Evolutionary conservation across 2,329 filamentous ascomycete genomes (phyloP).

Genomic region (Fusarium sp.): DNA sequence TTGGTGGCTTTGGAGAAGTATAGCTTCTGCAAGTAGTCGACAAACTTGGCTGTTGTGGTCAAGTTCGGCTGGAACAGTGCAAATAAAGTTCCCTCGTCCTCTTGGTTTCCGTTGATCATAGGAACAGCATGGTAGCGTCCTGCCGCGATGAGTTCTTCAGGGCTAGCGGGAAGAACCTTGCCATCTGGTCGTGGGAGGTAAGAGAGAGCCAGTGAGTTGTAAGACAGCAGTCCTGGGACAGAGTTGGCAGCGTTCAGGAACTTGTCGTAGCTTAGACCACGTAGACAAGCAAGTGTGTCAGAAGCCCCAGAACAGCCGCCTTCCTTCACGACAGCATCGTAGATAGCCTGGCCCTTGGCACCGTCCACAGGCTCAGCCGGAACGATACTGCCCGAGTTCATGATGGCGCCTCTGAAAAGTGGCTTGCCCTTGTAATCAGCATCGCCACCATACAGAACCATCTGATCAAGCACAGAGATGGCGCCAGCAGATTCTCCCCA

Average conservation of each 20-base stretch:
- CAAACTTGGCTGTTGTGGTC: slow-evolving; percentile 69
- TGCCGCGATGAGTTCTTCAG: slow-evolving; percentile 67
- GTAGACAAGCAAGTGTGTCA: slow-evolving; percentile 76
- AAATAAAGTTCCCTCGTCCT: slow-evolving; percentile 85
- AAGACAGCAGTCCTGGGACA: slow-evolving; percentile 76
- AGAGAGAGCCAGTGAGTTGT: slow-evolving; percentile 76
- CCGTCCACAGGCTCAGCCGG: slow-evolving; percentile 75
- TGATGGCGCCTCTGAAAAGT: slow-evolving; percentile 82
- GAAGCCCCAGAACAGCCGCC: slow-evolving; percentile 71
- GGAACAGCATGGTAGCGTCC: slow-evolving; percentile 66
- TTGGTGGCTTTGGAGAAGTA: slow-evolving; percentile 72
- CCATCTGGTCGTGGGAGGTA: slow-evolving; percentile 83
- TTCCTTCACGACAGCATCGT: slow-evolving; percentile 70
- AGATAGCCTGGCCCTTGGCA: slow-evolving; percentile 73
- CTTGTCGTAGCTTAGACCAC: slow-evolving; percentile 68
- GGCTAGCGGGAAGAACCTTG: slow-evolving; percentile 69
- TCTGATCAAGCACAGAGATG: slow-evolving; percentile 83
- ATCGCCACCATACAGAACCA: slow-evolving; percentile 79
- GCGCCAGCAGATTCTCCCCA: slow-evolving; percentile 81
- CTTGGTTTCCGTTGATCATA: slow-evolving; percentile 77
- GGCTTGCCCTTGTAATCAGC: slow-evolving; percentile 80
- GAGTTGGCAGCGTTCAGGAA: slow-evolving; percentile 77
- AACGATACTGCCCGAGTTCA: slow-evolving; percentile 77
- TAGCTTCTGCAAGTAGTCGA: slow-evolving; percentile 70
- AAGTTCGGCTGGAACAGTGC: slow-evolving; percentile 77